Base-by-base conservation (phyloP, 768 basidiomycete species). In the Imleria badia region DNA sequence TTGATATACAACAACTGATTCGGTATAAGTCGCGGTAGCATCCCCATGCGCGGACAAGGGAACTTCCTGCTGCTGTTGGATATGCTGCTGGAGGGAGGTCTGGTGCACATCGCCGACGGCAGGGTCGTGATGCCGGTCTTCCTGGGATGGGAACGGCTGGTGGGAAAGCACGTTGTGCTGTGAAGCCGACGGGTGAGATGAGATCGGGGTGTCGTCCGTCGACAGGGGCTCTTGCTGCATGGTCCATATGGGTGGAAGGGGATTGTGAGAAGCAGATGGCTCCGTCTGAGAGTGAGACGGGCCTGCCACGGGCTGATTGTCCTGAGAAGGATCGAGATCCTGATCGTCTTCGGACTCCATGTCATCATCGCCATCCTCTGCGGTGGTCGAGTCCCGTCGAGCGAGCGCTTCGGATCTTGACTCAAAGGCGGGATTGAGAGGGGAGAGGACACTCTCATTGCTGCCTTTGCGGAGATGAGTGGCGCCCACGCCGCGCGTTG, bases 351-450 rank as follows among this genome's bases (percentile, higher is more conserved):
- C 70, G 11, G 73, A 72, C 47, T 73, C 71, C 61, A 73, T 73
- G 51, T 75, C 73, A 49, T 68, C 67, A 31, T 69, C 67, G 23
- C 60, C 64, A 30, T 72, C 72, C 10, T 72, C 71, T 41, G 56
- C 66, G 60, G 61, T 65, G 47, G 59, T 56, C 14, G 69, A 65
- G 52, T 65, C 60, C 26, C 61, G 67, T 41, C 65, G 59, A 20
- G 64, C 60, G n/a, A 65, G 58, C 17, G 54, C 60, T 40, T 72
- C 72, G 17, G 67, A 64, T 31, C 66, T 67, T 31, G 62, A 61
- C 49, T 74, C 72, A 54, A 73, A 77, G n/a, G 72, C 68, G 48
- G 75, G 71, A 38, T 74, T 75, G 38, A 75, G 66, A 29, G 74
- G 75, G n/a, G 76, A 73, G 17, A 75, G 64, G 22, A 66, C 72